These are phyloP conservation scores for Annulohypoxylon maeteangense DNA, from an alignment of 495 filamentous ascomycete species.

Conservation along the genomic window DNA sequence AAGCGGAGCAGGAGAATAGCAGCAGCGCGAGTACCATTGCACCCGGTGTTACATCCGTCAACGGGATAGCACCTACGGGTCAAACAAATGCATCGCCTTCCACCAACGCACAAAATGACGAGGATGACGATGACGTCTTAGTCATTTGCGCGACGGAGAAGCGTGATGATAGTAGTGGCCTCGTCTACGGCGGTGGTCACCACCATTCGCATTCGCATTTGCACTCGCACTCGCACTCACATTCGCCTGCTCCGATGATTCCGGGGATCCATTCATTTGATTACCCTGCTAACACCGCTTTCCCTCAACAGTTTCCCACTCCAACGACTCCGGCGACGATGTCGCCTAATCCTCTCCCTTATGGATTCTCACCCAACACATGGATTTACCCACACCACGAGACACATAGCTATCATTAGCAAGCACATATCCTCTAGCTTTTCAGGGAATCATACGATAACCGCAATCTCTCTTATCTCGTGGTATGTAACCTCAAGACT, in stretches of 20 bases:
- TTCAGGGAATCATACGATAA: background rate
- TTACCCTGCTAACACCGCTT: conserved; percentile 47
- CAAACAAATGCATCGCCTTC: conserved; percentile 30
- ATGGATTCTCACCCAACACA: conserved; percentile 33
- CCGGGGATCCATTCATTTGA: conserved; percentile 44
- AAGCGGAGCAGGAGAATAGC: conserved; percentile 44
- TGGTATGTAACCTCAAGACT: conserved; percentile 31
- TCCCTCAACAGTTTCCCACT: conserved; percentile 37
- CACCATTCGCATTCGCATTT: conserved; percentile 39
- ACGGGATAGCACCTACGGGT: conserved; percentile 17
- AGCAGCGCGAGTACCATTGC: conserved; percentile 19
- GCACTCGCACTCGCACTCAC: conserved; percentile 41
- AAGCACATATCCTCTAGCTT: conserved; percentile 9
- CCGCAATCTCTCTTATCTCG: conserved; percentile 2
- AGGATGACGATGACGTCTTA: conserved; percentile 46
- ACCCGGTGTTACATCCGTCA: conserved; percentile 1
- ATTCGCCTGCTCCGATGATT: conserved; percentile 39
- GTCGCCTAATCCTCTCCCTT: conserved; percentile 38
- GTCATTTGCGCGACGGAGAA: conserved; percentile 45
- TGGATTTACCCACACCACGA: conserved; percentile 43
- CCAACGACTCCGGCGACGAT: conserved; percentile 15
- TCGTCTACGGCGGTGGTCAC: conserved; percentile 24
- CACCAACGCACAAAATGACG: conserved; percentile 24
- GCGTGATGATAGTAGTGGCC: conserved; percentile 19
- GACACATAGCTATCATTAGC: conserved; percentile 41